Conservation (phyloP, 148 eudicot genomes). For the Nepenthes gracilis region DNA sequence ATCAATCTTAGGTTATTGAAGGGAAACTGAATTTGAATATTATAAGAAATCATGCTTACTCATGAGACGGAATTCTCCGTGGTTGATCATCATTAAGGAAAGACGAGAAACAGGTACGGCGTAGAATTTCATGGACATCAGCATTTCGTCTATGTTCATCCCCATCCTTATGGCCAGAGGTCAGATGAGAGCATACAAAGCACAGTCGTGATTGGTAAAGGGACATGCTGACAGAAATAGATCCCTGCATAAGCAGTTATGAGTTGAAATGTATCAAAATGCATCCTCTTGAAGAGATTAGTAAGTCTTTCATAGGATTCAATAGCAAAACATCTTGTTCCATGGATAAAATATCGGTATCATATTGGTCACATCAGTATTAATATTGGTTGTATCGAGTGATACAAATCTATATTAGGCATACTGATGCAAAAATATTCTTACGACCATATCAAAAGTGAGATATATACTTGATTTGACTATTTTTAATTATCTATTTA, state of each 20-base stretch:
- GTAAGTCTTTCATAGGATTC: too few relatives aligned
- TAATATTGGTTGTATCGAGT: too few relatives aligned
- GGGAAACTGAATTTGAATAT: conserved; percentile 3
- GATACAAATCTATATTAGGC: too few relatives aligned
- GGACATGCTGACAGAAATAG: conserved; percentile 85
- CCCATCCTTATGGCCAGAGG: conserved; percentile 73
- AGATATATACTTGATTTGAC: too few relatives aligned
- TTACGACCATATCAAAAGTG: too few relatives aligned
- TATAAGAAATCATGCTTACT: conserved; percentile 45
- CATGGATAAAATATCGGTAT: too few relatives aligned
- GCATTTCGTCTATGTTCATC: conserved; percentile 80
- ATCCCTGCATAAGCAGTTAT: conserved; percentile 48
- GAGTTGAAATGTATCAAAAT: not conserved
- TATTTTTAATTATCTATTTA: too few relatives aligned
- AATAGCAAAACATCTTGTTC: too few relatives aligned
- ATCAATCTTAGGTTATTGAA: too few relatives aligned
- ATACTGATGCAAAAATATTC: too few relatives aligned
- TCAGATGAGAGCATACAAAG: conserved; percentile 89
- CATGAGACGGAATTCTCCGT: conserved; percentile 75
- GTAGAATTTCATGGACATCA: conserved; percentile 65
- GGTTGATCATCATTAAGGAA: conserved; percentile 46
- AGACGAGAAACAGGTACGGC: conserved; percentile 72
- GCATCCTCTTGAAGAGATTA: not conserved
- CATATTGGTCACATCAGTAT: too few relatives aligned
- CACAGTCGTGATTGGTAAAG: conserved; percentile 73